Evolutionary conservation across 1,284 basidiomycete species (phyloP).

Genomic region (Naganishia cerealis): DNA sequence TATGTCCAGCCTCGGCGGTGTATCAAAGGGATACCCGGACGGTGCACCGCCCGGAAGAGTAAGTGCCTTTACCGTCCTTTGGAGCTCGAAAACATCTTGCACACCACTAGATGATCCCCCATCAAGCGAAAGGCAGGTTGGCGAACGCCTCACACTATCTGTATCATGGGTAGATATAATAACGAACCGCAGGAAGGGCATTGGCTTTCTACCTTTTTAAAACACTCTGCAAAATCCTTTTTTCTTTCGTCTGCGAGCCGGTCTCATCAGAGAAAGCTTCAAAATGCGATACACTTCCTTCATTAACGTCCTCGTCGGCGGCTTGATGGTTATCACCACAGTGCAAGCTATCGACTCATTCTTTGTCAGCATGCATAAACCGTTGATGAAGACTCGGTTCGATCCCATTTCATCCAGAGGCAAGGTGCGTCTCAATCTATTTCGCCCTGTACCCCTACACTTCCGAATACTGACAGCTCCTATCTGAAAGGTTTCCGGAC

Average conservation of each 20-base stretch:
- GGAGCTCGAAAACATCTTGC: too few relatives aligned
- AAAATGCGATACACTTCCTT: background rate
- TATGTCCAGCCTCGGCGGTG: too few relatives aligned
- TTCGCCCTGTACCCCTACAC: too few relatives aligned
- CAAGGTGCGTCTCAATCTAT: background rate
- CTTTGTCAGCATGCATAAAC: constrained; percentile 21
- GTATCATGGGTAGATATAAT: too few relatives aligned
- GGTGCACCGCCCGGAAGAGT: too few relatives aligned
- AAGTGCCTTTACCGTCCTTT: too few relatives aligned
- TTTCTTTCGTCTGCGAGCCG: background rate
- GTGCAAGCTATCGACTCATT: constrained; percentile 2
- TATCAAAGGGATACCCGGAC: too few relatives aligned
- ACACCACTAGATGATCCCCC: too few relatives aligned
- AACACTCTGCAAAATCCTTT: background rate
- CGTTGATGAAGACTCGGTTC: constrained; percentile 20
- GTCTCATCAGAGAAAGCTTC: background rate
- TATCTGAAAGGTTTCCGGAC: constrained; percentile 5
- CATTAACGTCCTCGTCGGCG: background rate
- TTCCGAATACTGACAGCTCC: background rate
- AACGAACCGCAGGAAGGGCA: too few relatives aligned
- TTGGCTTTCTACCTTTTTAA: background rate
- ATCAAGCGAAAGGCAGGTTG: too few relatives aligned
- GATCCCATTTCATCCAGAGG: constrained; percentile 16
- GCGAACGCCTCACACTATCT: too few relatives aligned
- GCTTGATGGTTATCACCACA: background rate